These are phyloP conservation scores for Colletotrichum lindemuthianum DNA, from an alignment of 2,329 filamentous ascomycete species.

Conservation along the genomic window DNA sequence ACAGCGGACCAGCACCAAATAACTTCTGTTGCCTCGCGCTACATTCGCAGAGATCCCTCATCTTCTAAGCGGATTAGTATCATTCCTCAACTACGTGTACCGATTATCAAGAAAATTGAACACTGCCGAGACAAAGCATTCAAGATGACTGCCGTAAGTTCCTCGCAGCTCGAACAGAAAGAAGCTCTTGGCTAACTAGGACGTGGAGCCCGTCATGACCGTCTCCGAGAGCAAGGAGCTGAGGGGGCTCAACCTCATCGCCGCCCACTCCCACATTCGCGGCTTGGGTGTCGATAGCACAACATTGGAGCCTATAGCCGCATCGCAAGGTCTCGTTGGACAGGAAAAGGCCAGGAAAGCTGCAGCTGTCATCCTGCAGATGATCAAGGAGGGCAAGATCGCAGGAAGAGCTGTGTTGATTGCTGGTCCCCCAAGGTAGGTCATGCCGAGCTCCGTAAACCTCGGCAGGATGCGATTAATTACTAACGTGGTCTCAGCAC, in stretches of 20 bases:
- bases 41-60: constrained; percentile 6
- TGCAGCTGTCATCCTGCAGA: constrained; percentile 94
- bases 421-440: constrained; percentile 85
- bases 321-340: constrained; percentile 93
- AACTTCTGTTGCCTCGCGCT: constrained; percentile 17
- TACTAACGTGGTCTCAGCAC: constrained; percentile 67
- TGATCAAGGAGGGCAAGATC: constrained; percentile 99
- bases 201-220: constrained; percentile 70
- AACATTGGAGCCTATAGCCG: constrained; percentile 84
- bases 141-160: constrained; percentile 64
- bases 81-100: too few species aligned
- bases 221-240: constrained; percentile 96
- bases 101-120: not conserved
- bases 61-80: not conserved
- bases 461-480: not conserved
- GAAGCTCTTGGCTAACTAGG: constrained; percentile 8
- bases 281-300: constrained; percentile 93
- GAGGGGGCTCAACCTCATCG: constrained; percentile 95
- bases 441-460: not conserved
- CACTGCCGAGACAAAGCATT: constrained; percentile 11
- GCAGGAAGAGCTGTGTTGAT: constrained; percentile 94
- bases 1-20: not conserved
- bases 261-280: constrained; percentile 97
- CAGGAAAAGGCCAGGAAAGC: constrained; percentile 97
- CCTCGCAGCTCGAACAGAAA: not conserved